A percentile compares a stretch with the other conserved stretches of the same genome.
phyloP scores from a whole-genome alignment of 2,329 filamentous ascomycete species.

The Sporothrix curviconia region DNA sequence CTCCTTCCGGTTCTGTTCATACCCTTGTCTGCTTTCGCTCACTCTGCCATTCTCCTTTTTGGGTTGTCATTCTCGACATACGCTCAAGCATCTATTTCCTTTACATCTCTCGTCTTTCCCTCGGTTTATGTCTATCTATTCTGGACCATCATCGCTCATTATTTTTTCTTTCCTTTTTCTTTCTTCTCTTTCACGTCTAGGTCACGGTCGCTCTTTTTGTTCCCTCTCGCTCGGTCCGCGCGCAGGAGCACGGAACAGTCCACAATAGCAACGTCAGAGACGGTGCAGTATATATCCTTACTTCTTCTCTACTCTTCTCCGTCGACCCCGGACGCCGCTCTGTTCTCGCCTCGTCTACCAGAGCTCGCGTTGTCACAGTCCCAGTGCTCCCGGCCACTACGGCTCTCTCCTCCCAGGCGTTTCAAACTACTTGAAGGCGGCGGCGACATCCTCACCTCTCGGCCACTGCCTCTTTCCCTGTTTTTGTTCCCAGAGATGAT shows the following conservation, averaged over 20 bases:
- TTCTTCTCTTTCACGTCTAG: not conserved
- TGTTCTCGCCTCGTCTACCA: not conserved
- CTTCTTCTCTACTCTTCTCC: too few relatives aligned
- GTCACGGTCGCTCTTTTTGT: not conserved
- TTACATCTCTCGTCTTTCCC: not conserved
- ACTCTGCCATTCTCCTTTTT: constrained; percentile 3
- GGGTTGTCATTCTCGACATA: not conserved
- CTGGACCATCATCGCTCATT: not conserved
- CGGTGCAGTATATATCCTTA: too few relatives aligned
- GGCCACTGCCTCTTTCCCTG: not conserved
- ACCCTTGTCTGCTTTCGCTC: not conserved
- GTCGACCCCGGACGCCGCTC: too few relatives aligned
- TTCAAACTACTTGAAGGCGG: constrained; percentile 1
- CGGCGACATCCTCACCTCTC: not conserved
- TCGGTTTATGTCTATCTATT: too few relatives aligned
- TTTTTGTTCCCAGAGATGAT: not conserved
- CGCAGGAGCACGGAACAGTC: not conserved
- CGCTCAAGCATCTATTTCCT: not conserved
- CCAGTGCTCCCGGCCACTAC: not conserved
- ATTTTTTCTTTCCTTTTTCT: not conserved
- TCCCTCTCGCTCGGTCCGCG: not conserved
- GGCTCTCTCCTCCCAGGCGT: not conserved
- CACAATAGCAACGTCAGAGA: not conserved
- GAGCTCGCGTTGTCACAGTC: not conserved
- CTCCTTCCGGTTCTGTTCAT: not conserved